Base-by-base conservation (phyloP, 352 stramenopile species). In the Ophiocytium majus region DNA sequence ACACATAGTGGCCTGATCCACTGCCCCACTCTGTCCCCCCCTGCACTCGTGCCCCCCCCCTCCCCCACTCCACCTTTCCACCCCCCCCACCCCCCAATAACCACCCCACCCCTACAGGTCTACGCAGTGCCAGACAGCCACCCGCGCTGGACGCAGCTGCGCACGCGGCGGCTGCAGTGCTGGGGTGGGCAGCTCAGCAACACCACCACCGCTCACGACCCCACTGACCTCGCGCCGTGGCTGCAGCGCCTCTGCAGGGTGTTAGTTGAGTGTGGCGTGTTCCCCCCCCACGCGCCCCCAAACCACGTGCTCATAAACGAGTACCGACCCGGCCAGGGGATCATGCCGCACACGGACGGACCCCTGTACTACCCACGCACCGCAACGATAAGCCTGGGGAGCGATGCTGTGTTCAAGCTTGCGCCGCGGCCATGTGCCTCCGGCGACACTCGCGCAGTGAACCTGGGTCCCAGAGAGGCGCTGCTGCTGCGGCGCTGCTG, bases 291-390 rank as follows among this genome's bases (percentile, higher is more conserved):
- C 17, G 50, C 36, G 33, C 37, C 50, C 31, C 83, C 84, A 66
- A 80, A 89, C 71, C 86, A 89, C 78, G 81, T 89, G 14, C 66
- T 89, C n/a, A 83, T 88, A 19, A 88, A 88, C 79, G 86, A 90
- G 63, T 90, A 90, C 50, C 49, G 86, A 50, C 78, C 84, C 0
- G 86, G 84, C 63, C 80, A 90, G 78, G 86, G 86, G 9, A 90
- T 90, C 43, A 86, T 90, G 84, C 43, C 86, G 17, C 86, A 90
- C 63, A 89, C 86, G 1, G 86, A 90, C 76, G 86, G 86, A 1
- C 86, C 86, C 10, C 85, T 85, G 43, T 90, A 89, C 80, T 43
- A 37, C 0, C 85, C 86, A 28, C 79, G 79, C 76, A 86, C 82
- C 33, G 84, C 84, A 10, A 90, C 85, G 9, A 36, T 90, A 5